Evolutionary conservation across 768 basidiomycete species (phyloP).

Genomic region (Boletus huronensis): DNA sequence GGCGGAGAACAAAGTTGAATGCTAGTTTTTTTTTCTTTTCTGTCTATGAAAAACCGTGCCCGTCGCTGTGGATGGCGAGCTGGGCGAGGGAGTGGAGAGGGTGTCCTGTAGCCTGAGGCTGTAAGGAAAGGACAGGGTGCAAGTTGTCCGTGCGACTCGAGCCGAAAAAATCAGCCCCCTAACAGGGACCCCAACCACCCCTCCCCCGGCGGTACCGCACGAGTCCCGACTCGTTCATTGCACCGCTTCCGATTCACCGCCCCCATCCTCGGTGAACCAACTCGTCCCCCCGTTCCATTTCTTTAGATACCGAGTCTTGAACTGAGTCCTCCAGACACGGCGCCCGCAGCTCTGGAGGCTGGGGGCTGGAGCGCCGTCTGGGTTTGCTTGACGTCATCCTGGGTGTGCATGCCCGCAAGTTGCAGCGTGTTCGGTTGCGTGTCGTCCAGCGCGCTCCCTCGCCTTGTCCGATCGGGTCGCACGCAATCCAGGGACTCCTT

Average conservation of each 20-base stretch:
- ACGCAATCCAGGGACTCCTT: not conserved
- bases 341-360: not conserved
- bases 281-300: too few relatives aligned
- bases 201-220: conserved; percentile 15
- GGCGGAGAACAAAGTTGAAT: conserved; percentile 66
- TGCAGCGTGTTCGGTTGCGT: conserved; percentile 8
- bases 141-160: conserved; percentile 30
- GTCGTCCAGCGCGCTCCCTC: not conserved
- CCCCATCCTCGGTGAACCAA: not conserved
- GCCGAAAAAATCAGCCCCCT: conserved; percentile 31
- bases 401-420: not conserved
- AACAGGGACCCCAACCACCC: conserved; percentile 26
- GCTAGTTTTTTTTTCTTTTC: conserved; percentile 29
- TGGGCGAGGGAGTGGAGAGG: conserved; percentile 19
- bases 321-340: not conserved
- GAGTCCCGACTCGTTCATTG: not conserved
- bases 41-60: conserved; percentile 38
- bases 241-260: not conserved
- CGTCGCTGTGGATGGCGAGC: conserved; percentile 38
- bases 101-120: conserved; percentile 38
- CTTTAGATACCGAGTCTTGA: not conserved
- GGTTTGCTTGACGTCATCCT: conserved; percentile 8
- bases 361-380: not conserved
- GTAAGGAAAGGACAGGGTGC: conserved; percentile 38
- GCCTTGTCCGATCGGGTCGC: not conserved